Evolutionary conservation across 495 filamentous ascomycete genomes (phyloP).

Genomic region (Zalerion maritima): DNA sequence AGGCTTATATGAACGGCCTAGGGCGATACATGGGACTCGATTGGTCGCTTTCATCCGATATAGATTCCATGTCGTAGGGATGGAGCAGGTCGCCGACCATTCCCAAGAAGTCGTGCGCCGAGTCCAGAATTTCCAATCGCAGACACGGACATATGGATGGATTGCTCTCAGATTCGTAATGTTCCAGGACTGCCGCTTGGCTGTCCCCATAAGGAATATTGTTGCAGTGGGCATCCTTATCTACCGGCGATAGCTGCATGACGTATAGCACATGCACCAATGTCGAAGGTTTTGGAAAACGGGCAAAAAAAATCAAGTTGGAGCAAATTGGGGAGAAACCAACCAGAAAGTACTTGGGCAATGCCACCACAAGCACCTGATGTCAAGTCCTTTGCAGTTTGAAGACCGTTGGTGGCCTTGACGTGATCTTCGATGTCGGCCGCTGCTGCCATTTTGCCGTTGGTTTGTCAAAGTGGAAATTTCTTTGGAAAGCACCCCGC

Average conservation of each 20-base stretch:
- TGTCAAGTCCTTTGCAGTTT: constrained; percentile 81
- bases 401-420: too few species aligned
- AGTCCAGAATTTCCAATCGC: neutral
- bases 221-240: neutral
- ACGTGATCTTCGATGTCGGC: too few species aligned
- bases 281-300: neutral
- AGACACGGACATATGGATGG: constrained; percentile 2
- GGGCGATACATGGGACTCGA: neutral
- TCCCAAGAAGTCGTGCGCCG: neutral
- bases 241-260: neutral
- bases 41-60: too few species aligned
- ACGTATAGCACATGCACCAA: constrained; percentile 2
- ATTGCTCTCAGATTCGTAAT: too few species aligned
- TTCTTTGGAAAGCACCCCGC: too few species aligned
- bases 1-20: neutral
- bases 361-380: constrained; percentile 83
- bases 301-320: neutral
- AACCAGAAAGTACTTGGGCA: constrained; percentile 89
- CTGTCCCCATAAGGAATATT: too few species aligned
- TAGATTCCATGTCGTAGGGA: too few species aligned
- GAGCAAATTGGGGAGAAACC: constrained; percentile 18
- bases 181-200: too few species aligned
- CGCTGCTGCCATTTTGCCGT: too few species aligned
- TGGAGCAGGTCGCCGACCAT: neutral
- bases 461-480: too few species aligned